phyloP scores from a whole-genome alignment of 495 filamentous ascomycete species.

The Tuber indicum region DNA sequence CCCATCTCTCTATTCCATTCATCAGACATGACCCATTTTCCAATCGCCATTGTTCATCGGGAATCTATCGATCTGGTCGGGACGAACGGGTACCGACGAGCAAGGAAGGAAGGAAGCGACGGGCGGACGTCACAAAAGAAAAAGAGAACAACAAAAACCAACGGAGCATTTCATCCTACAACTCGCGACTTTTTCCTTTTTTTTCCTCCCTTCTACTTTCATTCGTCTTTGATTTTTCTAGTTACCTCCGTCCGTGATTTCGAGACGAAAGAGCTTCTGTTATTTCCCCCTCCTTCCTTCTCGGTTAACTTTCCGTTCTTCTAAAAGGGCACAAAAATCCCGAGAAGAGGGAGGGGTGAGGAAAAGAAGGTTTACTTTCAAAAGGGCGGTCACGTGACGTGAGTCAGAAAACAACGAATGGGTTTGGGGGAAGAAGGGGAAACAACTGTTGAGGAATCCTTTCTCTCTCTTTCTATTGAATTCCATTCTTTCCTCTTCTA shows the following conservation, averaged over 20 bases:
- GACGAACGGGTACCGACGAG: not conserved
- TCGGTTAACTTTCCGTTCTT: not conserved
- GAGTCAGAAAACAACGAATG: constrained; percentile 6
- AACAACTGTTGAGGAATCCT: not conserved
- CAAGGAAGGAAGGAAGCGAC: not conserved
- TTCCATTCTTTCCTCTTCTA: not conserved
- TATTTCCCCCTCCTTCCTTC: not conserved
- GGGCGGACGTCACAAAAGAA: not conserved
- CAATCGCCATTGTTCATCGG: not conserved
- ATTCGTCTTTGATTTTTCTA: constrained; percentile 2
- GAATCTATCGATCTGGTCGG: not conserved
- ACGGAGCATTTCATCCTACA: not conserved
- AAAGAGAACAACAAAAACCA: not conserved
- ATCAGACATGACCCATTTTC: not conserved
- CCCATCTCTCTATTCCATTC: not conserved
- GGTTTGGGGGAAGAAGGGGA: not conserved
- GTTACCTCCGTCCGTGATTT: not conserved
- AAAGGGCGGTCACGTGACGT: not conserved
- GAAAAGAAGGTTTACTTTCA: not conserved
- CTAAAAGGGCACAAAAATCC: not conserved
- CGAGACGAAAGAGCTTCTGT: not conserved
- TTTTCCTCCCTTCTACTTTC: not conserved
- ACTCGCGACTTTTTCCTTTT: not conserved
- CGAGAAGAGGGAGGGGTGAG: not conserved
- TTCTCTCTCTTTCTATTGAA: not conserved